These are phyloP conservation scores for Acorus calamus DNA, from an alignment of 106 monocot genomes.

Conservation along the genomic window DNA sequence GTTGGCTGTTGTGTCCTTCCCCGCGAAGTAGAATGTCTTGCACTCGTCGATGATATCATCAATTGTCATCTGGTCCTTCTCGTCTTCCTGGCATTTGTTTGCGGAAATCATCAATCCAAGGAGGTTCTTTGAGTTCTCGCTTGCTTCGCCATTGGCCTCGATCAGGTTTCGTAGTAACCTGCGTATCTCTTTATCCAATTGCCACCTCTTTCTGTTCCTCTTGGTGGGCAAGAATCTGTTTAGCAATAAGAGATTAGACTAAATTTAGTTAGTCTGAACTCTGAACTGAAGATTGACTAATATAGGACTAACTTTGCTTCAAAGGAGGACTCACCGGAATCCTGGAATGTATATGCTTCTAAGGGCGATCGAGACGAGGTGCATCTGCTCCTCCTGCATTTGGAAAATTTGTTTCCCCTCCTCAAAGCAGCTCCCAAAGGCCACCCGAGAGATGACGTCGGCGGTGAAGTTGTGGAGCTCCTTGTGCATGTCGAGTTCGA, in stretches of 20 bases:
- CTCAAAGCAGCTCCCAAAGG: slow-evolving; percentile 74
- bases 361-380: slow-evolving; percentile 52
- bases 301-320: too few species aligned
- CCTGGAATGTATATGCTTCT: slow-evolving; percentile 66
- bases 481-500: slow-evolving; percentile 66
- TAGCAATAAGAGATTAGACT: neutral
- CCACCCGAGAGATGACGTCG: slow-evolving; percentile 60
- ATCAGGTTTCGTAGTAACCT: slow-evolving; percentile 41
- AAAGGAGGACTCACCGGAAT: slow-evolving; percentile 40
- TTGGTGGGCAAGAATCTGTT: slow-evolving; percentile 58
- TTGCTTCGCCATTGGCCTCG: slow-evolving; percentile 25
- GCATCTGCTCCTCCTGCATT: slow-evolving; percentile 65
- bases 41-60: slow-evolving; percentile 84
- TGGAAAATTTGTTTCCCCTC: slow-evolving; percentile 61
- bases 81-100: slow-evolving; percentile 17
- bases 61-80: slow-evolving; percentile 32
- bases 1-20: slow-evolving; percentile 81
- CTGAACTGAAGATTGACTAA: too few species aligned
- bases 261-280: too few species aligned
- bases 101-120: slow-evolving; percentile 65
- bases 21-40: slow-evolving; percentile 92
- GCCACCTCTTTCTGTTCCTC: slow-evolving; percentile 40
- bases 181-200: slow-evolving; percentile 44
- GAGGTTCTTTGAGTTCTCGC: slow-evolving; percentile 49
- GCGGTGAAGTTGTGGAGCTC: slow-evolving; percentile 54